A percentile compares a stretch with the other conserved stretches of the same genome.
phyloP scores from a whole-genome alignment of 2,329 filamentous ascomycete genomes.

The Stromatinia cepivora region DNA sequence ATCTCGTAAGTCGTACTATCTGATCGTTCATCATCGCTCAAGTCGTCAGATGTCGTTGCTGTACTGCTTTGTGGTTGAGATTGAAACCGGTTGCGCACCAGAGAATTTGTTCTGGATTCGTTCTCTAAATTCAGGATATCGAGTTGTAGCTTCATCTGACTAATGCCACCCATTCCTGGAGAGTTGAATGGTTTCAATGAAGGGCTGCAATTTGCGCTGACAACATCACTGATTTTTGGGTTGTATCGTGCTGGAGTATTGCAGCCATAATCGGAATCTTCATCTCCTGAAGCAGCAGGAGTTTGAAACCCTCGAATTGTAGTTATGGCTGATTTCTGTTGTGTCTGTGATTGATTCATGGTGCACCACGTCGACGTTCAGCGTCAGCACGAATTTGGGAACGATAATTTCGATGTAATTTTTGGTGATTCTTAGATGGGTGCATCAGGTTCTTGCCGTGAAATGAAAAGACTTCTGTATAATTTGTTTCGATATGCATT shows the following conservation, averaged over 20 bases:
- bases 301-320: constrained; percentile 42
- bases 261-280: constrained; percentile 54
- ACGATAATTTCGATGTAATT: constrained; percentile 41
- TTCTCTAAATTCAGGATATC: constrained; percentile 71
- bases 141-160: constrained; percentile 77
- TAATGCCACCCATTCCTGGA: constrained; percentile 68
- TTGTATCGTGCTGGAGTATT: constrained; percentile 42
- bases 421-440: constrained; percentile 38
- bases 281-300: constrained; percentile 50
- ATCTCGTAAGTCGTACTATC: constrained; percentile 85
- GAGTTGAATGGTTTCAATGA: constrained; percentile 50
- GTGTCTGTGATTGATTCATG: constrained; percentile 23
- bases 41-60: constrained; percentile 38
- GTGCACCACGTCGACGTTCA: constrained; percentile 42
- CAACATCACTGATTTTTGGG: constrained; percentile 45
- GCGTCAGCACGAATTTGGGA: constrained; percentile 42
- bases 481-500: constrained; percentile 42
- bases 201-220: constrained; percentile 61
- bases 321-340: constrained; percentile 35
- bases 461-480: constrained; percentile 29
- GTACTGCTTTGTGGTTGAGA: constrained; percentile 54
- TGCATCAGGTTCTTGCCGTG: constrained; percentile 38
- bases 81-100: constrained; percentile 58
- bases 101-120: constrained; percentile 54
- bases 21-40: constrained; percentile 63